Base-by-base conservation (phyloP, 345 rosid species). In the Salix exigua region DNA sequence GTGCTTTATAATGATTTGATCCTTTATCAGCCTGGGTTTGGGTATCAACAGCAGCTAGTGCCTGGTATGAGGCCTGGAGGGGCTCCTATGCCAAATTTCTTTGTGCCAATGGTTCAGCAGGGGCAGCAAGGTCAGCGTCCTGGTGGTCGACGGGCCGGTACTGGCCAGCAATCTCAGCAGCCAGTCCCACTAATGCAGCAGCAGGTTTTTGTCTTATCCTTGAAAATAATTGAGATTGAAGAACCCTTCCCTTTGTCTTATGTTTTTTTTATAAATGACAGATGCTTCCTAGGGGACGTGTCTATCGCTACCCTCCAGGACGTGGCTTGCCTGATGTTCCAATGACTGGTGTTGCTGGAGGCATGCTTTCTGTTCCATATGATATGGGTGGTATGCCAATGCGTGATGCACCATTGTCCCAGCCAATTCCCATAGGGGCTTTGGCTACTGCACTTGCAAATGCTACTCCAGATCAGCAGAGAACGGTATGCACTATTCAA, bases 1-100 rank as follows among this genome's bases (percentile, higher is more conserved):
- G 14, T 68, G 14, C 64, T 58, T 5, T 40, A 12, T 26, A 19
- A 25, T 60, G 25, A 16, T 72, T 31, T 35, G 7, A 9, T 16
- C 61, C 40, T 75, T 60, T 83, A 73, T 61, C 84, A 93, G 98
- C 90, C 93, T 73, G 97, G 96, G 67, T 95, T 82, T 82, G 99
- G 98, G 70, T 93, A 87, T 88, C 99, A 95, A 80, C 99, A 90
- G 84, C 98, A 91, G 83, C 89, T 93, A 50, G 91, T 95, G 81
- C 97, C 94, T 68, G 99, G 96, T 28, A 90, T 95, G 97, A 89
- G 95, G 79, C 97, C 93, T 60, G 92, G 92, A 58, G 93, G 84
- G 16, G 89, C 76, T 40, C 97, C 97, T 3, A 82, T 91, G 88
- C 89, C 86, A 64, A 93, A 91, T 80, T 93, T 87, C 88, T 90